These are phyloP conservation scores for Quercus engelmannii DNA, from an alignment of 306 rosid genomes.

Conservation along the genomic window DNA sequence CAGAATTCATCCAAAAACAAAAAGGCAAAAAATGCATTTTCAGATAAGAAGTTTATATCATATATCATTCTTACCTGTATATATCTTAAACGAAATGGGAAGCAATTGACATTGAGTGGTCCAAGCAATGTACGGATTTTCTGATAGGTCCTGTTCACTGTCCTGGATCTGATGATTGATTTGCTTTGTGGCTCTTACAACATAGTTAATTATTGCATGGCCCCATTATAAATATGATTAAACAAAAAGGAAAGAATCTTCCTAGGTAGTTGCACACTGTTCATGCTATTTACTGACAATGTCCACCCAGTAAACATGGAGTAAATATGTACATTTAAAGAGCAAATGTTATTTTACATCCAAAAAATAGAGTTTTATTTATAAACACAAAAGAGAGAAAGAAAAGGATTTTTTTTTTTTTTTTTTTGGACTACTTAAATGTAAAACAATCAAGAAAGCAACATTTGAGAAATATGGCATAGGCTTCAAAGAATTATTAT, in stretches of 20 bases:
- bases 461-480: no score
- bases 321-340: no score
- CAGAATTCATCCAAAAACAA: no score
- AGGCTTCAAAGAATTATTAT: no score
- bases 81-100: no score
- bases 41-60: not conserved
- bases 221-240: constrained; percentile 1
- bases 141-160: constrained; percentile 30
- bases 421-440: no score
- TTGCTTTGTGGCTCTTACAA: constrained; percentile 84
- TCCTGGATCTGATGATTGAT: constrained; percentile 74
- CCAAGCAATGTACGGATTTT: constrained; percentile 68
- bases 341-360: no score
- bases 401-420: no score
- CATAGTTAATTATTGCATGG: not conserved
- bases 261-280: not conserved
- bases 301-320: constrained; percentile 59
- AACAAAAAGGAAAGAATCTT: not conserved
- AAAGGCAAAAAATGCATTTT: not conserved
- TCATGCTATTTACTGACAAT: constrained; percentile 35
- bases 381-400: no score
- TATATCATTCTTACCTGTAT: not conserved
- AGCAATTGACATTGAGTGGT: constrained; percentile 19
- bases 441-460: constrained; percentile 7
- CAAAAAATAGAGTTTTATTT: no score